Conservation (phyloP, 208 protist species). For the Phytomonas sp. region DNA sequence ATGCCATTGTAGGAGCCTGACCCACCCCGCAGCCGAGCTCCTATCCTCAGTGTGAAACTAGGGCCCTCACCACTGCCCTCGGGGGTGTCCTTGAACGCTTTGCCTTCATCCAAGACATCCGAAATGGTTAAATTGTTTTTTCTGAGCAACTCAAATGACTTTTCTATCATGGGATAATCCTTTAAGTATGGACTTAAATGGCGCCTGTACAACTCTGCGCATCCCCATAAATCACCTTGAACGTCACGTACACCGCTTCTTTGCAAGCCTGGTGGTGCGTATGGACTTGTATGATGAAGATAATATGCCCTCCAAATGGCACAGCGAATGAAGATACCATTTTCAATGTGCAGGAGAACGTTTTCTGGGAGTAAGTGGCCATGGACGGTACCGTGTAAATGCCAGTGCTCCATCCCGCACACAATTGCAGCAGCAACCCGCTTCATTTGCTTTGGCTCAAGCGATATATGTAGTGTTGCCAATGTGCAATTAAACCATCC, state of each 20-base stretch:
- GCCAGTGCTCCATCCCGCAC: conserved; percentile 81
- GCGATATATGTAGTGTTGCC: conserved; percentile 13
- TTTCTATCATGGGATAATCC: conserved; percentile 16
- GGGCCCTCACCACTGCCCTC: conserved; percentile 38
- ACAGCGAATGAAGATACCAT: conserved; percentile 37
- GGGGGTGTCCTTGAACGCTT: conserved; percentile 36
- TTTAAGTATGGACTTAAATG: background rate
- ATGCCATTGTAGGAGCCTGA: conserved; percentile 84
- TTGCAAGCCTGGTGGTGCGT: conserved; percentile 39
- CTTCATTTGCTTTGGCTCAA: conserved; percentile 15
- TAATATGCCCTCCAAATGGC: conserved; percentile 47
- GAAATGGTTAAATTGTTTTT: conserved; percentile 20
- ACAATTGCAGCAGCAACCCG: conserved; percentile 54
- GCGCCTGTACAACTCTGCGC: conserved; percentile 12
- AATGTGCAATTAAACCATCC: conserved; percentile 78
- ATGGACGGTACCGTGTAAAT: conserved; percentile 66
- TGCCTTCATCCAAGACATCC: conserved; percentile 37
- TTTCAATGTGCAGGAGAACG: conserved; percentile 50
- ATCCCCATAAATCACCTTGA: conserved; percentile 59
- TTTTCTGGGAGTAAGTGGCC: conserved; percentile 65
- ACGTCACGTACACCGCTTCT: conserved; percentile 28
- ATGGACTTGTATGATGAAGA: conserved; percentile 28
- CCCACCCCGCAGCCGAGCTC: conserved; percentile 34
- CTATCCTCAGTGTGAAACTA: conserved; percentile 46
- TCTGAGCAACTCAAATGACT: conserved; percentile 15